Evolutionary conservation across 495 filamentous ascomycete genomes (phyloP).

Genomic region (Podospora anserina): DNA sequence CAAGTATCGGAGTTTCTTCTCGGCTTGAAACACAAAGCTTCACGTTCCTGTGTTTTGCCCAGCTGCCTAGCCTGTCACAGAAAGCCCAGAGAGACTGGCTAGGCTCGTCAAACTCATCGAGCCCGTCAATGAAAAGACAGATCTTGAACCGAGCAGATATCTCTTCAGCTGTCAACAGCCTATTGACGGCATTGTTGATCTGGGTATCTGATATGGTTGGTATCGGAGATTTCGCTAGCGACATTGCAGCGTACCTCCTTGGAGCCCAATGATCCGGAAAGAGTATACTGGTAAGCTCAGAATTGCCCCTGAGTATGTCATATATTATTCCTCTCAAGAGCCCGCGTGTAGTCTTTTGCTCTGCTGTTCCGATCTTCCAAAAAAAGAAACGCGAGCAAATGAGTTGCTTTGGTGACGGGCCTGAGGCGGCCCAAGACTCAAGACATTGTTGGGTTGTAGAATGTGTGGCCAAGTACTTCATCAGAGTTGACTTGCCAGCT

Average conservation of each 20-base stretch:
- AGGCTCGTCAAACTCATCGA: slow-evolving; percentile 27
- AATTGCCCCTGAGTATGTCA: background rate
- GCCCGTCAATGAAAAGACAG: slow-evolving; percentile 23
- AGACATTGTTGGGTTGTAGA: background rate
- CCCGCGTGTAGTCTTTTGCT: slow-evolving; percentile 43
- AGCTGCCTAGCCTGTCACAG: slow-evolving; percentile 23
- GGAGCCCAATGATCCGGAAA: background rate
- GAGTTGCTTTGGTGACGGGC: slow-evolving; percentile 12
- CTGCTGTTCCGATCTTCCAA: slow-evolving; percentile 37
- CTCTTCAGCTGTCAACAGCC: slow-evolving; percentile 32
- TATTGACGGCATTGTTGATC: background rate
- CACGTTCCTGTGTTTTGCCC: slow-evolving; percentile 24
- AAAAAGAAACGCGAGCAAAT: slow-evolving; percentile 46
- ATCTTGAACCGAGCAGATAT: slow-evolving; percentile 26
- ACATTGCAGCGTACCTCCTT: background rate
- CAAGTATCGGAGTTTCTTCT: slow-evolving; percentile 22
- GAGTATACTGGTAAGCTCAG: background rate
- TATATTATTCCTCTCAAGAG: slow-evolving; percentile 34
- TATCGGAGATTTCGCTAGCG: background rate
- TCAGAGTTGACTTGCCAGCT: slow-evolving; percentile 6
- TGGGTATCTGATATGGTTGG: background rate
- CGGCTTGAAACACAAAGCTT: slow-evolving; percentile 46
- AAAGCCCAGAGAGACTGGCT: background rate
- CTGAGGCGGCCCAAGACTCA: background rate
- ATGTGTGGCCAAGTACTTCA: slow-evolving; percentile 8